Percentiles rank a stretch among this genome's conserved stretches.
Conservation (phyloP, 2,329 filamentous ascomycete genomes). For the Aureobasidium sp. region DNA sequence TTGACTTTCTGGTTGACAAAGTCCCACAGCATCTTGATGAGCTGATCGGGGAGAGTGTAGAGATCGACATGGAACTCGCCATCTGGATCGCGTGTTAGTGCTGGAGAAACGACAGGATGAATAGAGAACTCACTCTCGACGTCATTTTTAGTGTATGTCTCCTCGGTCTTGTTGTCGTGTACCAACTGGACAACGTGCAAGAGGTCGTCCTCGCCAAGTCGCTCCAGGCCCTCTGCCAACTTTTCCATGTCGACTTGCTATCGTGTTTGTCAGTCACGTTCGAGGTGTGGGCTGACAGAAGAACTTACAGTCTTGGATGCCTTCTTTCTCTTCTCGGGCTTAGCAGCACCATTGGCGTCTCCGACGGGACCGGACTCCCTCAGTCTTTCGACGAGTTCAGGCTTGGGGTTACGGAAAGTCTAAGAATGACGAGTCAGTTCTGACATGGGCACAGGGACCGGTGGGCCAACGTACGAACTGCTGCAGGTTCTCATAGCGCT, state of each 20-base stretch:
- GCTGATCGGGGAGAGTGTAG: slow-evolving; percentile 85
- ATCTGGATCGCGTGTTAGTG: slow-evolving; percentile 46
- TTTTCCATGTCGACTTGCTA: slow-evolving; percentile 81
- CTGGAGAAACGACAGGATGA: slow-evolving; percentile 15
- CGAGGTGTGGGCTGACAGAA: background rate
- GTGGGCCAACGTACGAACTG: slow-evolving; percentile 49
- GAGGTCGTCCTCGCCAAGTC: slow-evolving; percentile 85
- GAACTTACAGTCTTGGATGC: slow-evolving; percentile 20
- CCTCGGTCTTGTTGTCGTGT: slow-evolving; percentile 89
- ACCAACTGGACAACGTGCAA: slow-evolving; percentile 96
- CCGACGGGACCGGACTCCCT: slow-evolving; percentile 74
- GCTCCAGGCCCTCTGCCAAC: slow-evolving; percentile 83
- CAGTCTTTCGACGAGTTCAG: slow-evolving; percentile 70
- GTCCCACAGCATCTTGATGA: slow-evolving; percentile 95
- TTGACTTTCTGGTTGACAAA: slow-evolving; percentile 49
- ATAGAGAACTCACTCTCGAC: slow-evolving; percentile 66
- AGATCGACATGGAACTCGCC: slow-evolving; percentile 98
- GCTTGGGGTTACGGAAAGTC: slow-evolving; percentile 88
- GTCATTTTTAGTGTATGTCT: slow-evolving; percentile 96
- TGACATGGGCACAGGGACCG: background rate
- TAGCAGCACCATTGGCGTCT: slow-evolving; percentile 54
- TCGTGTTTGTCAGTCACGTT: background rate
- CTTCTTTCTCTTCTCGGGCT: slow-evolving; percentile 65
- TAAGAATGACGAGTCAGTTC: slow-evolving; percentile 25
- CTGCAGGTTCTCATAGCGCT: slow-evolving; percentile 77